phyloP scores from a whole-genome alignment of 1,284 basidiomycete species.

The Hymenochaete sp. region DNA sequence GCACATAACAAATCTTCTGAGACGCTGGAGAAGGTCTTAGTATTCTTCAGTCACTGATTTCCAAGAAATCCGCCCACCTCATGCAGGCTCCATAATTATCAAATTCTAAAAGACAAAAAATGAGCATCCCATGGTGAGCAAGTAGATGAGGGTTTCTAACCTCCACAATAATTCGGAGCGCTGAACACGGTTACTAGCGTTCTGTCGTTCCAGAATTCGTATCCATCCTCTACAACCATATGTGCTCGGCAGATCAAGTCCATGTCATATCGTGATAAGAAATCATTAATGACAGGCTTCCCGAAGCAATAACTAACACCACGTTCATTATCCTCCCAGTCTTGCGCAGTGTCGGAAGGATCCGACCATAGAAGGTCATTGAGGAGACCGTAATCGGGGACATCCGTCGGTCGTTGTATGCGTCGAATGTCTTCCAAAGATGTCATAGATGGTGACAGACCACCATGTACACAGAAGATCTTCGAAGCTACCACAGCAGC shows the following conservation, averaged over 20 bases:
- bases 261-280: constrained; percentile 91
- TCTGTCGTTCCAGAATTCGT: constrained; percentile 99
- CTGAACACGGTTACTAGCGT: constrained; percentile 98
- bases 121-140: constrained; percentile 13
- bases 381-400: constrained; percentile 97
- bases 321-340: constrained; percentile 99
- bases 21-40: constrained; percentile 47
- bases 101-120: constrained; percentile 54
- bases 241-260: constrained; percentile 99
- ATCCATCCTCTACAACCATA: constrained; percentile 99
- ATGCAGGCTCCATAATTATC: constrained; percentile 97
- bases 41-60: constrained; percentile 18
- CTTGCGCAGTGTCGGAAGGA: constrained; percentile 93
- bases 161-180: constrained; percentile 95
- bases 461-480: constrained; percentile 99
- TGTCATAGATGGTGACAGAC: constrained; percentile 93
- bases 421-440: constrained; percentile 99
- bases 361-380: constrained; percentile 99
- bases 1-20: constrained; percentile 97
- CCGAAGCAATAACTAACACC: constrained; percentile 99
- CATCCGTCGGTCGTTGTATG: constrained; percentile 96
- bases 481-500: constrained; percentile 98
- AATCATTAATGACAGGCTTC: constrained; percentile 95
- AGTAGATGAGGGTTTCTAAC: constrained; percentile 33
- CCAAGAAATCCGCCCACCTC: constrained; percentile 45